phyloP scores from a whole-genome alignment of 2,329 filamentous ascomycete species.

The Alternaria metachromatica region DNA sequence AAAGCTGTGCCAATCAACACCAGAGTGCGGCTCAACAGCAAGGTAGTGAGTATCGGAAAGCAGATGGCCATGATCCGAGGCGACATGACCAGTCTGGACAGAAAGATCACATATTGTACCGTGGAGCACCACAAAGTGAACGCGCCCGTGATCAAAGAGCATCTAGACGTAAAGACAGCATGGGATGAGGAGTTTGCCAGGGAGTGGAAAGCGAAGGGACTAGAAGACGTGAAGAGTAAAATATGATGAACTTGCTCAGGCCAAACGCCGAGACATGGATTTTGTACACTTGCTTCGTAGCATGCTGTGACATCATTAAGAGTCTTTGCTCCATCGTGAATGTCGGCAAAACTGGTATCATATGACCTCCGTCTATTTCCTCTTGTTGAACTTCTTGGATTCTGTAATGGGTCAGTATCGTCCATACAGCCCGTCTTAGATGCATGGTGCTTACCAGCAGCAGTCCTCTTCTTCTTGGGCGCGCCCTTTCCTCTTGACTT shows the following conservation, averaged over 20 bases:
- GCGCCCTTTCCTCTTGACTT: slow-evolving; percentile 77
- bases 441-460: slow-evolving; percentile 50
- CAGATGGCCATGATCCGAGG: slow-evolving; percentile 61
- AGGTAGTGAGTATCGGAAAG: slow-evolving; percentile 55
- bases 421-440: neutral
- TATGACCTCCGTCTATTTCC: slow-evolving; percentile 39
- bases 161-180: slow-evolving; percentile 48
- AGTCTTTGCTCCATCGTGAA: neutral
- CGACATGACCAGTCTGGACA: slow-evolving; percentile 58
- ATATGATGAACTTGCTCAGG: slow-evolving; percentile 12
- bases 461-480: slow-evolving; percentile 84
- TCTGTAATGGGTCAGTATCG: slow-evolving; percentile 36
- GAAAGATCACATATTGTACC: slow-evolving; percentile 56
- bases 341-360: neutral
- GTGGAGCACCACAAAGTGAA: slow-evolving; percentile 62
- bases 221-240: slow-evolving; percentile 23
- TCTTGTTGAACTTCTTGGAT: slow-evolving; percentile 57
- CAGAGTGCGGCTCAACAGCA: slow-evolving; percentile 52
- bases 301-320: neutral
- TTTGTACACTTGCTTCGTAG: slow-evolving; percentile 16
- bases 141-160: slow-evolving; percentile 50
- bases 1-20: slow-evolving; percentile 57
- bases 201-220: slow-evolving; percentile 27
- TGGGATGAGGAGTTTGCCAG: slow-evolving; percentile 56
- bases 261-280: neutral